phyloP scores from a whole-genome alignment of 2,329 filamentous ascomycete species.

The Botrytis porri region DNA sequence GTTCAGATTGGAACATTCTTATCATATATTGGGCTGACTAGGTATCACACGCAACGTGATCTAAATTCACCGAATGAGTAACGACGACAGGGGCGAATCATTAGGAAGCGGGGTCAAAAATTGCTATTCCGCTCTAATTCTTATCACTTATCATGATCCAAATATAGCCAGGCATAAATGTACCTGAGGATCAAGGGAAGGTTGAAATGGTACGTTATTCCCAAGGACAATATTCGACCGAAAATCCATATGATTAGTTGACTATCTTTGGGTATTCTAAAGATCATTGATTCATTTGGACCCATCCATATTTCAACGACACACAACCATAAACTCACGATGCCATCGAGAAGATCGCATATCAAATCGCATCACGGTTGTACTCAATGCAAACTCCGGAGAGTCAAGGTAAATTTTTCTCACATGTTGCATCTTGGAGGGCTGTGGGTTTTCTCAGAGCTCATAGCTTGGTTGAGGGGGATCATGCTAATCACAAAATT shows the following conservation, averaged over 20 bases:
- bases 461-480: too few species aligned
- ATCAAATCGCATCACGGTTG: conserved; percentile 19
- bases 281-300: too few species aligned
- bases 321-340: neutral
- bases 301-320: neutral
- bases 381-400: conserved; percentile 14
- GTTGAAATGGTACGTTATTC: neutral
- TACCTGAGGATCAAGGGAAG: neutral
- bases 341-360: conserved; percentile 17
- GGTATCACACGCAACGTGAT: neutral
- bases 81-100: neutral
- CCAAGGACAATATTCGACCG: neutral
- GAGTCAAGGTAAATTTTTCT: conserved; percentile 10
- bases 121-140: neutral
- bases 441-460: neutral
- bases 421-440: neutral
- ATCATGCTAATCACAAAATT: neutral
- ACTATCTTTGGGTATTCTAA: neutral
- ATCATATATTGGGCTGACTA: neutral
- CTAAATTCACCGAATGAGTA: neutral
- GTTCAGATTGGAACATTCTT: neutral
- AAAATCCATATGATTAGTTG: neutral
- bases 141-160: neutral
- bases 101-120: neutral
- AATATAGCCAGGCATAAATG: neutral